A percentile compares a stretch with the other conserved stretches of the same genome.
Evolutionary conservation across 768 basidiomycete genomes (phyloP).

Genomic region (Rhodotorula sphaerocarpa): DNA sequence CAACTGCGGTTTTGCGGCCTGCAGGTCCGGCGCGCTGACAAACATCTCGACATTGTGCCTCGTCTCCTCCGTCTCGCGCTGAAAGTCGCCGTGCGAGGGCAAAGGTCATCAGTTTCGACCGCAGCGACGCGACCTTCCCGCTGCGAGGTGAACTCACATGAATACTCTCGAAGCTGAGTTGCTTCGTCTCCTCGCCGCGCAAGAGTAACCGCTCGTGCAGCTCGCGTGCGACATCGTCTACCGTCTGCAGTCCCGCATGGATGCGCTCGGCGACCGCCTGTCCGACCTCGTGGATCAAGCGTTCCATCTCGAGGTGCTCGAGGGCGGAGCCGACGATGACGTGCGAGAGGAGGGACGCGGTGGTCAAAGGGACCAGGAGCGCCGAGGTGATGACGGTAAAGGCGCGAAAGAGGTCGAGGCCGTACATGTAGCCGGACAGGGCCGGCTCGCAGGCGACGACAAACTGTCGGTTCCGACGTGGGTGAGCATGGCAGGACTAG

Average conservation of each 20-base stretch:
- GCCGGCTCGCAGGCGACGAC: conserved; percentile 99
- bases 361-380: conserved; percentile 84
- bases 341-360: conserved; percentile 84
- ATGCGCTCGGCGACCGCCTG: conserved; percentile 86
- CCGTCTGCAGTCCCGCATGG: conserved; percentile 83
- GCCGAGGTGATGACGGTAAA: conserved; percentile 88
- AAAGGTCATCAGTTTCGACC: not conserved
- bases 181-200: conserved; percentile 93
- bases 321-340: conserved; percentile 94
- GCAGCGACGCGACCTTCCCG: not conserved
- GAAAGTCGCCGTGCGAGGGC: not conserved
- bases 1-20: conserved; percentile 65
- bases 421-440: conserved; percentile 67
- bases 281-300: conserved; percentile 87
- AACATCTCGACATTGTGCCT: conserved; percentile 78
- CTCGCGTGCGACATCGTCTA: conserved; percentile 91
- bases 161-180: conserved; percentile 90
- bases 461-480: conserved; percentile 53
- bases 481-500: not conserved
- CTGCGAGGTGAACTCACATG: conserved; percentile 47
- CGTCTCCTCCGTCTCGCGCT: conserved; percentile 73
- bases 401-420: conserved; percentile 89
- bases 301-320: conserved; percentile 97
- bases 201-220: conserved; percentile 82
- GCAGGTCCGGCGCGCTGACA: conserved; percentile 59